Percentiles rank a stretch among this genome's conserved stretches.
Evolutionary conservation across 2,329 filamentous ascomycete genomes (phyloP).

Genomic region (Calonectria honghensis): DNA sequence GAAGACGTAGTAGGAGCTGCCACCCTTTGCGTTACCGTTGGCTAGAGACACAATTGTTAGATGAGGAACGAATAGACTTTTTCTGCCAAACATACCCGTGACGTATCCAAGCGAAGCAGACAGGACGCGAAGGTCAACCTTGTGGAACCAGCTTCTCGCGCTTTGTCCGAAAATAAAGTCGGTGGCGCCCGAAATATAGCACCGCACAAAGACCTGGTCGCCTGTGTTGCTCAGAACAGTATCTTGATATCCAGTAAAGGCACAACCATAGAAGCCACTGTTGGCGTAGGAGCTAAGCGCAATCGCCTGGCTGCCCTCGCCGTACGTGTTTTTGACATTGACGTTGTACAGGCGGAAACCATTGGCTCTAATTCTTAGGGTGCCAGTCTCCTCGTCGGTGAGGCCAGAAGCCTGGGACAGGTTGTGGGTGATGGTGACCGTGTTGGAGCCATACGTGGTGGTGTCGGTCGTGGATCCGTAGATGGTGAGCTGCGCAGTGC

Average conservation of each 20-base stretch:
- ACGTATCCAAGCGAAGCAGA: conserved; percentile 61
- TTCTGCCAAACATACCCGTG: conserved; percentile 59
- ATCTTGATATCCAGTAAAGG: conserved; percentile 69
- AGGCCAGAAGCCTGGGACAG: conserved; percentile 65
- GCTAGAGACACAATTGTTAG: conserved; percentile 53
- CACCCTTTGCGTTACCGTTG: conserved; percentile 60
- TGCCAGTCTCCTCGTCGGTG: conserved; percentile 72
- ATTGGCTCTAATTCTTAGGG: conserved; percentile 64
- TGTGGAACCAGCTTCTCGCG: conserved; percentile 66
- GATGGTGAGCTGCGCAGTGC: conserved; percentile 73
- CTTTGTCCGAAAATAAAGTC: conserved; percentile 70
- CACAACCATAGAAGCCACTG: conserved; percentile 68
- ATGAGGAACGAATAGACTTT: accelerated
- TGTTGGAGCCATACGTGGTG: conserved; percentile 71
- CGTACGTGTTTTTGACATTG: conserved; percentile 69
- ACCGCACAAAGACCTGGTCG: conserved; percentile 67
- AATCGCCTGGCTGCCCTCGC: conserved; percentile 67
- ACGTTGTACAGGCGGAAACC: conserved; percentile 78
- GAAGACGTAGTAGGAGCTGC: conserved; percentile 67
- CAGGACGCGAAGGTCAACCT: conserved; percentile 63
- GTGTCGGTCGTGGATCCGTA: conserved; percentile 73
- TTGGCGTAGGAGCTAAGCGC: conserved; percentile 66
- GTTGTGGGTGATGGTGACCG: conserved; percentile 70
- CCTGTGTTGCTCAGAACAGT: conserved; percentile 69
- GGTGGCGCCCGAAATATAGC: conserved; percentile 67